A percentile compares a stretch with the other conserved stretches of the same genome.
These are phyloP conservation scores for Metschnikowia cerradonensis DNA, from an alignment of 805 yeast species.

Conservation along the genomic window DNA sequence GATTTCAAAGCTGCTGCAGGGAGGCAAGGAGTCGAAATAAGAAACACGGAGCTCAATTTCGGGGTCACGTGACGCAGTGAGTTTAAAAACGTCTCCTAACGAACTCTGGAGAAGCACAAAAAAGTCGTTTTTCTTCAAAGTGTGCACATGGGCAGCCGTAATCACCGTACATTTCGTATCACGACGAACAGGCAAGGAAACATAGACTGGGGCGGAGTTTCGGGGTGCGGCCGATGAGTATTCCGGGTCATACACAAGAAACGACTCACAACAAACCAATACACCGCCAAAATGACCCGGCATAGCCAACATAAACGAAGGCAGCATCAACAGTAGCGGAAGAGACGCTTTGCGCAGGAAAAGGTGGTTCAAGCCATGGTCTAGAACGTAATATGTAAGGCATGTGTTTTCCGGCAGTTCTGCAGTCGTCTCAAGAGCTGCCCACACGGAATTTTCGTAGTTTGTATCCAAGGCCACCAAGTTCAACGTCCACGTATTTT, in stretches of 20 bases:
- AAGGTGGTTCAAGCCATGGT: slow-evolving; percentile 79
- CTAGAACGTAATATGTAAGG: slow-evolving; percentile 74
- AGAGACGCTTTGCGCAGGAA: slow-evolving; percentile 38
- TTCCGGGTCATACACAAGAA: slow-evolving; percentile 47
- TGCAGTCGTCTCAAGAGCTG: slow-evolving; percentile 56
- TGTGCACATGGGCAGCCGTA: slow-evolving; percentile 60
- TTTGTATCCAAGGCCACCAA: slow-evolving; percentile 67
- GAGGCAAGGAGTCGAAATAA: slow-evolving; percentile 76
- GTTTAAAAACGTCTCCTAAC: slow-evolving; percentile 71
- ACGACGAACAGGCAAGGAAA: slow-evolving; percentile 55
- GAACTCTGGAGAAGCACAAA: slow-evolving; percentile 69
- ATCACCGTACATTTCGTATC: slow-evolving; percentile 30
- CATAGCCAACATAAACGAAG: slow-evolving; percentile 57
- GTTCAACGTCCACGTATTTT: slow-evolving; percentile 48
- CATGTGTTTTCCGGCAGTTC: slow-evolving; percentile 11
- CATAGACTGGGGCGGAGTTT: slow-evolving; percentile 13
- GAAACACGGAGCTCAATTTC: slow-evolving; percentile 38
- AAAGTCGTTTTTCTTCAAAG: slow-evolving; percentile 52
- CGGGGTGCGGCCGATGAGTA: slow-evolving; percentile 16
- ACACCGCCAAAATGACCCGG: slow-evolving; percentile 75
- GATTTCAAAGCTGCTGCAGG: slow-evolving; percentile 51
- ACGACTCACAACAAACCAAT: slow-evolving; percentile 56
- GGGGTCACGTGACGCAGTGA: slow-evolving; percentile 45
- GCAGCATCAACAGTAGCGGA: slow-evolving; percentile 11
- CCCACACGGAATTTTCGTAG: slow-evolving; percentile 81